Evolutionary conservation across 305 asterid genomes (phyloP).

Genomic region (Fraxinus velutina): DNA sequence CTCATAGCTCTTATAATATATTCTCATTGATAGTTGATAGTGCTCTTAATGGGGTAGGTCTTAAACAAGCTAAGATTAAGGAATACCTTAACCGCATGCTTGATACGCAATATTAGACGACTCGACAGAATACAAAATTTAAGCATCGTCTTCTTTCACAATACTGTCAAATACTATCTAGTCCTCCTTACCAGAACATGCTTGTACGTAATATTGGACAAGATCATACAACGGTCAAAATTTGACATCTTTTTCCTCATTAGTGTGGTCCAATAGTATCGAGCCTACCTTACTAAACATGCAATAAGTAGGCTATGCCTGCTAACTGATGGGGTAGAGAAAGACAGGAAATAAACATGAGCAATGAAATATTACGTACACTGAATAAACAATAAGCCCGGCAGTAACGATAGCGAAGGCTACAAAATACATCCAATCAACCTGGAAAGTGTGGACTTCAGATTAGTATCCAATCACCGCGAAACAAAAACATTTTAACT

Average conservation of each 20-base stretch:
- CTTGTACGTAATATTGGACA: background rate
- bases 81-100: background rate
- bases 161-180: background rate
- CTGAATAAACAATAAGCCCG: constrained; percentile 75
- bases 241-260: background rate
- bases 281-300: background rate
- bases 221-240: background rate
- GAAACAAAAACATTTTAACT: background rate
- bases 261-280: too few relatives aligned
- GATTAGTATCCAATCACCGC: constrained; percentile 8
- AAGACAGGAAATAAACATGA: background rate
- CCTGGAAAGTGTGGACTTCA: constrained; percentile 45
- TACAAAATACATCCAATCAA: constrained; percentile 88
- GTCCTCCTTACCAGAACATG: background rate
- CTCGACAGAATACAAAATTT: background rate
- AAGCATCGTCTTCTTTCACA: background rate
- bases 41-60: background rate
- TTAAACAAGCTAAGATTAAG: background rate
- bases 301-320: background rate
- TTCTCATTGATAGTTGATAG: background rate
- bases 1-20: background rate
- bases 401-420: constrained; percentile 78
- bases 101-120: background rate
- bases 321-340: background rate
- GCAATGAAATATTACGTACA: constrained; percentile 43